These are phyloP conservation scores for Isabelozyma heimii DNA, from an alignment of 805 yeast genomes.

Conservation along the genomic window DNA sequence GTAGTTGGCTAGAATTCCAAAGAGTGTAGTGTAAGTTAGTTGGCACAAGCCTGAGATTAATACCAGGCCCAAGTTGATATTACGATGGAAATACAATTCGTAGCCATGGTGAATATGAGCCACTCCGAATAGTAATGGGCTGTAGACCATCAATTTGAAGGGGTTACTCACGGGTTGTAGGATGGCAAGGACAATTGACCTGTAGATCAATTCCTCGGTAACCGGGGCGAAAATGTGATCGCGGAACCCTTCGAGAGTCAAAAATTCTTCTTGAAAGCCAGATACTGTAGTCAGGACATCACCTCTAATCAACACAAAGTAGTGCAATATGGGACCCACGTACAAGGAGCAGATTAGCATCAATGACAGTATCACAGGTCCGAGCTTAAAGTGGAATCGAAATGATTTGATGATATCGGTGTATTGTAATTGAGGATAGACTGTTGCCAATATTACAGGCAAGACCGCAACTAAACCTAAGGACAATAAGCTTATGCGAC, in stretches of 20 bases:
- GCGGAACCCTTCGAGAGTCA: constrained; percentile 44
- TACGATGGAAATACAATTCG: constrained; percentile 34
- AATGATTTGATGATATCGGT: too few species aligned
- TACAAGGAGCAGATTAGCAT: constrained; percentile 35
- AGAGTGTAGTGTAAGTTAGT: constrained; percentile 60
- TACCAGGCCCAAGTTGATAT: constrained; percentile 26
- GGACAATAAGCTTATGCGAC: constrained; percentile 32
- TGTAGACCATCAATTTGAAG: constrained; percentile 23
- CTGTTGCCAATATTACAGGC: constrained; percentile 24
- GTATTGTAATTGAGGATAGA: not conserved
- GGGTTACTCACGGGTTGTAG: constrained; percentile 9
- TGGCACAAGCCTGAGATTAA: constrained; percentile 47
- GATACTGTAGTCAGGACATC: not conserved
- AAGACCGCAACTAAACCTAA: constrained; percentile 21
- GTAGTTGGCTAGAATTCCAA: constrained; percentile 66
- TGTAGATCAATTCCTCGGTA: constrained; percentile 73
- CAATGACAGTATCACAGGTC: constrained; percentile 7
- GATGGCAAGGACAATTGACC: constrained; percentile 42
- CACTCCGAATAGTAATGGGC: constrained; percentile 69
- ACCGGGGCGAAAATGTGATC: constrained; percentile 69
- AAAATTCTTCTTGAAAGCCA: constrained; percentile 18
- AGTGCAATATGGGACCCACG: constrained; percentile 38
- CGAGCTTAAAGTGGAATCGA: not conserved
- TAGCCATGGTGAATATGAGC: constrained; percentile 79
- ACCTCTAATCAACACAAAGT: not conserved